Base-by-base conservation (phyloP, 163 green algal genomes). In the Chlorella variabilis region DNA sequence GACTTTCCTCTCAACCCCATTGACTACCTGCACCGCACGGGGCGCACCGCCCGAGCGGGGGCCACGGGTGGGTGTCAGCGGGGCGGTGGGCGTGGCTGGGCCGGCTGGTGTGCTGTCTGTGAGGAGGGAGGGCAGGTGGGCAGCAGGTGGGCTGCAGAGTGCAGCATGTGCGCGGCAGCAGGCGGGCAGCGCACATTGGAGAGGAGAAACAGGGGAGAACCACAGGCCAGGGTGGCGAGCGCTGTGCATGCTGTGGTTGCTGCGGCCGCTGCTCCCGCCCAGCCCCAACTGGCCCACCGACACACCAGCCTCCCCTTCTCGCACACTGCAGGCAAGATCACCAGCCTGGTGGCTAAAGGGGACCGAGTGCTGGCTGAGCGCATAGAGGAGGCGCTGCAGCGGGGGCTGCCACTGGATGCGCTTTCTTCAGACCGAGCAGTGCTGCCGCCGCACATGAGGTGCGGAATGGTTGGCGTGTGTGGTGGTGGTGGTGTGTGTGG, bases 1-100 rank as follows among this genome's bases (percentile, higher is more conserved):
- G 97, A 99, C 88, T 98, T 99, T 76, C 97, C 97, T 0, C 83
- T 91, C 38, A 95, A 92, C 63, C 63, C 92, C 13, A 84, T 97
- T 1, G 97, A 99, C 85, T 99, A 99, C 89, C 88, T 99, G 33
- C 97, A 99, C 86, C 87, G 96, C 15, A 93, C 91, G 0, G 96
- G 96, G 7, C 86, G 96, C 38, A 98, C 96, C 3, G 96, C 95
- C 0, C 80, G 96, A 2, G 96, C 94, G 15, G 90, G 91, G 2
- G 83, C 86, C 18, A 88, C 84, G 29, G 94, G 93, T 86, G 83
- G 15, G 45, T 11, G 45, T 15, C 45, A 54, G 45, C 11, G n/a
- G n/a, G 21, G 6, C 6, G 18, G 21, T 65, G 56, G 11, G 45
- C 45, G 45, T 15, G 62, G 76, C 33, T 6, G 1, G 13, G 20